phyloP scores from a whole-genome alignment of 208 protist species.

The Leishmania tarentolae region DNA sequence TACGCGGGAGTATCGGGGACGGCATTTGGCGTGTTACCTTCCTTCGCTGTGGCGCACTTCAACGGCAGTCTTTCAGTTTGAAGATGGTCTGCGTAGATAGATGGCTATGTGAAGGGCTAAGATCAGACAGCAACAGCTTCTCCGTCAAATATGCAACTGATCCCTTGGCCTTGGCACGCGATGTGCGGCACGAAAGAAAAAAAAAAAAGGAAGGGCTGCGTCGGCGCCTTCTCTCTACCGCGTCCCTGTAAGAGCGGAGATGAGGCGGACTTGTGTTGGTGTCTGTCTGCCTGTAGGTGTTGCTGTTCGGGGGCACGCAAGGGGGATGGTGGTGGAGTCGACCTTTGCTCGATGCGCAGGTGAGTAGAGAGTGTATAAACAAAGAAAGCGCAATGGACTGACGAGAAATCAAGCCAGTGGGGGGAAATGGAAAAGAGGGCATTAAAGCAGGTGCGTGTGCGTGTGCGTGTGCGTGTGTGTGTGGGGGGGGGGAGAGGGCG shows the following conservation, averaged over 20 bases:
- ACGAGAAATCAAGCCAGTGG: not conserved
- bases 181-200: conserved; percentile 8
- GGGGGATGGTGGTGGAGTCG: not conserved
- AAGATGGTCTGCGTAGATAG: not conserved
- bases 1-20: conserved; percentile 13
- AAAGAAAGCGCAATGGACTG: not conserved
- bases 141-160: not conserved
- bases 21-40: conserved; percentile 27
- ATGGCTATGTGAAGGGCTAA: not conserved
- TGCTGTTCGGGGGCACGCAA: not conserved
- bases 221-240: not conserved
- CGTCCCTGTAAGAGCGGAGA: not conserved
- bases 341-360: not conserved
- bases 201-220: conserved; percentile 5
- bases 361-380: not conserved
- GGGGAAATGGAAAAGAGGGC: not conserved
- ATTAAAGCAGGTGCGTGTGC: not conserved
- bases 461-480: not conserved
- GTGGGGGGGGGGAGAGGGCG: not conserved
- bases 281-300: not conserved
- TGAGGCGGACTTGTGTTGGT: not conserved
- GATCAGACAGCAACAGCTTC: not conserved
- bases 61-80: not conserved
- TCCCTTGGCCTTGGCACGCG: not conserved
- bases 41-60: not conserved